A percentile compares a stretch with the other conserved stretches of the same genome.
Conservation (phyloP, 148 eudicot genomes). For the Beta vulgaris region DNA sequence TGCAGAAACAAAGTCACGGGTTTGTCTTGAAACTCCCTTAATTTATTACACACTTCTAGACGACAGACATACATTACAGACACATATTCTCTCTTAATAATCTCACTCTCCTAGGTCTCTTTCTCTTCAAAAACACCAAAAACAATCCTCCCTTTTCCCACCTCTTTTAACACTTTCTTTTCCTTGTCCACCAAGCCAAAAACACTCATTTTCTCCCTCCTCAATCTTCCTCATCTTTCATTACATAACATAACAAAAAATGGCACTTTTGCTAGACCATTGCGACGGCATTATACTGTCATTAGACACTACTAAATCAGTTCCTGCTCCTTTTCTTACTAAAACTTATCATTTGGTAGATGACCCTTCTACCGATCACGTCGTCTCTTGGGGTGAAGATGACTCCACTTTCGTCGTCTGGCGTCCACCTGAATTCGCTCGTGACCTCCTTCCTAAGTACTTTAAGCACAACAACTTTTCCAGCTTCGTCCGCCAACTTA, state of each 20-base stretch:
- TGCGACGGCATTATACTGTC: slow-evolving; percentile 64
- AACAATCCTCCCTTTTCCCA: neutral
- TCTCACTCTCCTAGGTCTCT: neutral
- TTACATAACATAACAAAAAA: slow-evolving; percentile 2
- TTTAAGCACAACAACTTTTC: slow-evolving; percentile 80
- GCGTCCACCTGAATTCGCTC: slow-evolving; percentile 93
- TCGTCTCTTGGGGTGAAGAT: slow-evolving; percentile 91
- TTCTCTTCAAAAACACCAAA: neutral
- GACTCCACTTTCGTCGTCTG: slow-evolving; percentile 77
- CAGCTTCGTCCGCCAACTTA: slow-evolving; percentile 72
- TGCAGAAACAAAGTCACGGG: slow-evolving; percentile 79
- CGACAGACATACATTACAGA: slow-evolving; percentile 59
- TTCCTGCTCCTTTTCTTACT: slow-evolving; percentile 73
- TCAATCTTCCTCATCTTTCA: neutral
- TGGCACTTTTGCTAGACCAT: slow-evolving; percentile 69
- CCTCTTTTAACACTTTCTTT: neutral
- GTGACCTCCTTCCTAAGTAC: slow-evolving; percentile 71
- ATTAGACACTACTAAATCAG: slow-evolving; percentile 64
- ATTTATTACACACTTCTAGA: slow-evolving; percentile 47
- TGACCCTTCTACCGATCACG: slow-evolving; percentile 64
- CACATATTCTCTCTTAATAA: slow-evolving; percentile 33
- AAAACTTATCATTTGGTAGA: slow-evolving; percentile 66
- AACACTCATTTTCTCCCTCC: neutral
- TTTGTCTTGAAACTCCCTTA: slow-evolving; percentile 70
- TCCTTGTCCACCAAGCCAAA: slow-evolving; percentile 8